Base-by-base conservation (phyloP, 1,139 yeast genomes). In the Yamadazyma siamensis region DNA sequence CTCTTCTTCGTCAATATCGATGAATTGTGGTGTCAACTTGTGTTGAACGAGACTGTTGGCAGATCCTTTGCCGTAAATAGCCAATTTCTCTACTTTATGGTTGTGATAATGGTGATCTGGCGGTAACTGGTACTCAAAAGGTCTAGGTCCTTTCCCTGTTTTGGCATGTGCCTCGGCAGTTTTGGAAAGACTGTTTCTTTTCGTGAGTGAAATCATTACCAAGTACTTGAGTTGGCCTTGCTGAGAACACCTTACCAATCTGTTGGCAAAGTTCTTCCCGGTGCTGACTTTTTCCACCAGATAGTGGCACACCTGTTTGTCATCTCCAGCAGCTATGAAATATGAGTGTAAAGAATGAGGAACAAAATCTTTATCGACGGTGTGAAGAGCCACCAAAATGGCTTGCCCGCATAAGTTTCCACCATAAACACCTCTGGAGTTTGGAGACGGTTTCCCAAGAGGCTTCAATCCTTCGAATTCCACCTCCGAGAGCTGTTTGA, bases 261-360 rank as follows among this genome's bases (percentile, higher is more conserved):
- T 37, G 33, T 61, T 61, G 26, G 61, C 63, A 41, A 58, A 63
- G 28, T 49, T 52, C 39, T 52, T 52, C 4, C 67, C 68, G 31
- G 56, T 50, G 35, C 54, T 52, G 27, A 60, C 29, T 30, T 49
- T 46, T 36, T 59, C 67, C 21, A 64, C 61, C 23, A 52, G 48
- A 38, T 52, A 58, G 25, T 52, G 45, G 40, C 65, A 59, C 5
- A 56, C 54, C 1, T 33, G 32, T 14, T 45, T 26, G 32, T 61
- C 68, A 35, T 49, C 57, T 6, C 65, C 68, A 10, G 68, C 62
- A 29, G 57, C 55, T 11, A 64, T 49, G 39, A 65, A 66, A 41
- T 56, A 61, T 6, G 69, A 61, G 36, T 67, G 73, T 29, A 66
- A 50, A 5, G 71, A 63, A 34, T 66, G 70, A 4, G 74, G 74